Evolutionary conservation across 1,284 basidiomycete species (phyloP), one percentile per base, ranked within the genome.

Genomic region (Cryptococcus sp.): DNA sequence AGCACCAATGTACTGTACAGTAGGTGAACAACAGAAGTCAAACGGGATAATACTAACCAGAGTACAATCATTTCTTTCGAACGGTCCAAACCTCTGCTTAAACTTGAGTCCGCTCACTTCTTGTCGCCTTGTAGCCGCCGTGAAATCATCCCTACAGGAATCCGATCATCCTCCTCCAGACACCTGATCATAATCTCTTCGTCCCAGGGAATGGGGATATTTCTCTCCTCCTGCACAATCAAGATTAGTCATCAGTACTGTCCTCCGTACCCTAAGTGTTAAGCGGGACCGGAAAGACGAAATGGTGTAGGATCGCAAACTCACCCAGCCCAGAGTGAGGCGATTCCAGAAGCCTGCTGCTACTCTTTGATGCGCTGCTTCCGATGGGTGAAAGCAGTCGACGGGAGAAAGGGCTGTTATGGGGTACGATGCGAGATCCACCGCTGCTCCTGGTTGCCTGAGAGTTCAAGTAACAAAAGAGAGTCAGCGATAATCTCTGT

Each of bases 331-430:
- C 46, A 72, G 50, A 1, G 71, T 69, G 34, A 79, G 57, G 29
- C 77, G 57, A 58, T 78, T 79, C 78, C 78, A 80, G 37, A 79
- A 52, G 0, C 76, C 77, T 1, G 74, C 72, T 4, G 76, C 77
- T 16, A 80, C 68, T 0, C 77, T 59, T 49, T 69, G 64, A 57
- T 80, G 78, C 0, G 72, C 73, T 23, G 64, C 65, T 19, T 67
- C 70, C 15, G 72, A 74, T 4, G 79, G 79, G 50, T 79, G 79
- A 63, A 79, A 80, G 60, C 77, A 80, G 58, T 80, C 79, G 6
- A 74, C 62, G n/a, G 68, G 66, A 8, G 72, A 75, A 5, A 80
- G 59, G 2, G 77, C 75, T 43, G 73, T 65, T 19, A 77, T 70
- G 3, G 79, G 79, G 50, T 73, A 79, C 39, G 68, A 58, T 5